phyloP scores from a whole-genome alignment of 139 green algal species.

The Chlamydomonas incerta region DNA sequence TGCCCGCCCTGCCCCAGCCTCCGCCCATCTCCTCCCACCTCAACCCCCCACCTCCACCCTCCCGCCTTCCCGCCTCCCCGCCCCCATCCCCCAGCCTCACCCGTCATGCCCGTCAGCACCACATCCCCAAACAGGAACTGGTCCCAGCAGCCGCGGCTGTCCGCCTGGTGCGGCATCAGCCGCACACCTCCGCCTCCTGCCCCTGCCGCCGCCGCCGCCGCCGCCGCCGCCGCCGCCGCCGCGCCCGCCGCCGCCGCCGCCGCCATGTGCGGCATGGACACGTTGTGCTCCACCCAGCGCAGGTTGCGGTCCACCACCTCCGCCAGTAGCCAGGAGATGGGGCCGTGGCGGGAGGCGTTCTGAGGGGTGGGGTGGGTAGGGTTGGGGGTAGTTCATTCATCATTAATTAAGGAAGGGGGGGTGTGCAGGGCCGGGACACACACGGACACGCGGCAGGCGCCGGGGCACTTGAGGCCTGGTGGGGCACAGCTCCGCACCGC shows the following conservation, averaged over 20 bases:
- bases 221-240: no score
- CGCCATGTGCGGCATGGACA: background rate
- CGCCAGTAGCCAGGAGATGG: conserved; percentile 1
- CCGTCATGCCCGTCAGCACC: conserved; percentile 7
- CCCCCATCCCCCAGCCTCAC: no score
- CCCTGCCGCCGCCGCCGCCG: background rate
- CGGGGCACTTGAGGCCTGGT: no score
- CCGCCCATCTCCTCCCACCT: no score
- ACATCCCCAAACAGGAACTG: conserved; percentile 30
- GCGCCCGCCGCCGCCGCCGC: background rate
- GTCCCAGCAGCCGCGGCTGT: conserved; percentile 41
- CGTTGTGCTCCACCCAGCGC: conserved; percentile 24
- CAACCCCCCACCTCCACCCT: no score
- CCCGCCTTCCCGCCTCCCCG: no score
- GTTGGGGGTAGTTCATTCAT: no score
- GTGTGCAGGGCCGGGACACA: no score
- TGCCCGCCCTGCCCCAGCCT: no score
- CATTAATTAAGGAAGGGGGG: no score
- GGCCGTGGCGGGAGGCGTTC: background rate
- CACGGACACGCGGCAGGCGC: no score
- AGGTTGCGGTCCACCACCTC: conserved; percentile 36
- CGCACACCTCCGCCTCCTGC: background rate
- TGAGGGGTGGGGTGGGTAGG: background rate
- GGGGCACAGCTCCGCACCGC: no score
- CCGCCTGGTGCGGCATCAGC: conserved; percentile 9